These are phyloP conservation scores for Perkinsus olseni DNA, from an alignment of 169 alveolate species.

Conservation along the genomic window DNA sequence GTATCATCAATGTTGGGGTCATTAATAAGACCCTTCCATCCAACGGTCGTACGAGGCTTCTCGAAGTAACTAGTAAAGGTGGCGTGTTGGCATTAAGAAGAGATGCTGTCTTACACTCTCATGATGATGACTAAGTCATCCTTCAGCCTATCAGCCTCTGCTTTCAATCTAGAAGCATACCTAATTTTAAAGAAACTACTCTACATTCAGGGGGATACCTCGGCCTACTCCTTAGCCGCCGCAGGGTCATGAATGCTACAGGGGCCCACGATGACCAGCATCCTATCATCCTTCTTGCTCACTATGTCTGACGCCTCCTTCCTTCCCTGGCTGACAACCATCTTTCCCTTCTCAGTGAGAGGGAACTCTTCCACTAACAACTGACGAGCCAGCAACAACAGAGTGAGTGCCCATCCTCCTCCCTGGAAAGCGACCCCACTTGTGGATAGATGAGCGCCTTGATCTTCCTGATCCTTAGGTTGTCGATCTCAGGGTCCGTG, in stretches of 20 bases:
- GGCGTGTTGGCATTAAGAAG: neutral
- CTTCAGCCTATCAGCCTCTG: neutral
- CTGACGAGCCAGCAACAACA: neutral
- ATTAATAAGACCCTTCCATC: slow-evolving; percentile 15
- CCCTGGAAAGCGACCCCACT: neutral
- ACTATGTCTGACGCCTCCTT: neutral
- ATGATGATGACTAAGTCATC: neutral
- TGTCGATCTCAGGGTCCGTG: slow-evolving; percentile 1
- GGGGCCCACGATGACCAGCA: slow-evolving; percentile 13
- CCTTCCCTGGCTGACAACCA: neutral
- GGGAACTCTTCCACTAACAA: slow-evolving; percentile 4
- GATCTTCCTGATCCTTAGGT: neutral
- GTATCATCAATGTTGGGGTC: slow-evolving; percentile 7
- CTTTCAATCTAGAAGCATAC: neutral
- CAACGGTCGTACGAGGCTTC: slow-evolving; percentile 15
- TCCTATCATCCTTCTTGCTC: neutral
- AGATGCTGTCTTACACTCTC: neutral
- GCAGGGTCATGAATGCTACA: slow-evolving; percentile 7
- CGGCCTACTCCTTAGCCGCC: slow-evolving; percentile 12
- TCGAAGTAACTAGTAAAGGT: neutral
- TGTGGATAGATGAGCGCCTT: neutral
- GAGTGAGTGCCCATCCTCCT: neutral
- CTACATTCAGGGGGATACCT: neutral
- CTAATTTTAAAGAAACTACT: neutral
- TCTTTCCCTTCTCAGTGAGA: neutral